Evolutionary conservation across 768 basidiomycete species (phyloP), one percentile per base, ranked within the genome.

Genomic region (Steccherinum ochraceum): DNA sequence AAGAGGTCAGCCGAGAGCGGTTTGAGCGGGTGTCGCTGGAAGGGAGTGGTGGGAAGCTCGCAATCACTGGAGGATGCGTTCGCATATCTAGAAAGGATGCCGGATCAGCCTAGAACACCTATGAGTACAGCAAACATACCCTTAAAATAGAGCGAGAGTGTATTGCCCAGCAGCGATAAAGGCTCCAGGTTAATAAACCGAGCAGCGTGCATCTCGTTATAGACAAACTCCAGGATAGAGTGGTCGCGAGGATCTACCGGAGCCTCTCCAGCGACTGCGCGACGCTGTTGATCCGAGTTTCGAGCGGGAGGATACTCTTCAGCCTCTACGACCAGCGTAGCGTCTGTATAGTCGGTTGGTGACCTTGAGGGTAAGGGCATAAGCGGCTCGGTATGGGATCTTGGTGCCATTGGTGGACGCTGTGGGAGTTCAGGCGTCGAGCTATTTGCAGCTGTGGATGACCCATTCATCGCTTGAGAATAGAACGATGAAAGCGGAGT

Each of bases 121-220:
- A 20, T 45, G 40, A 18, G 18, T 25, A 16, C 45, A 20, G 18
- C 11, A 30, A 16, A 62, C 70, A 54, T 52, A 82, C 86, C 81
- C 66, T 72, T 75, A 59, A 89, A 84, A 66, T 85, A 76, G 49
- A 79, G 59, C 12, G 76, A 74, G 16, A 89, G 63, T 5, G 72
- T 69, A 54, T 81, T 83, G 12, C 73, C 68, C 46, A 89, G 65
- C 40, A 88, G 56, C 1, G 83, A 80, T 13, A 87, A 61, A 2
- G 86, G 86, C 20, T 78, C 67, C 2, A 77, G 64, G 60, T 88
- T 88, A 58, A 89, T 81, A 58, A 85, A 88, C 27, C 84, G 69
- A 12, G 78, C 70, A 4, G 77, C 77, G 23, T 87, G 81, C 79
- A 84, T 82, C 55, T 83, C 80, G 18, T 68, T 73, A 68, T 86